These are phyloP conservation scores for Rhodotorula kratochvilovae DNA, from an alignment of 768 basidiomycete genomes.

Conservation along the genomic window DNA sequence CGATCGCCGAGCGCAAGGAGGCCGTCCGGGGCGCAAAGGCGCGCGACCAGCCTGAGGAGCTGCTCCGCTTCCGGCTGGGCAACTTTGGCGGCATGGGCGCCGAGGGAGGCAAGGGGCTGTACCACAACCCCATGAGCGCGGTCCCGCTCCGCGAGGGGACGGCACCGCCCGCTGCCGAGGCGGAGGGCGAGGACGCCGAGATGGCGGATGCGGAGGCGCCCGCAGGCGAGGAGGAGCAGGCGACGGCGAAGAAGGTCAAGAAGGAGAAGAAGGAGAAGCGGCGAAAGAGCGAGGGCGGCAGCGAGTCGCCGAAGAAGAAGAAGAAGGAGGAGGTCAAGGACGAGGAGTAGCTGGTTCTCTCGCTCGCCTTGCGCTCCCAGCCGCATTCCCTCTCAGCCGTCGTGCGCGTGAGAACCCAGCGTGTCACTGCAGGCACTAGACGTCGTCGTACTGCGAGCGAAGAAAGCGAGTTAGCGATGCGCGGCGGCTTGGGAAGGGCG, in stretches of 20 bases:
- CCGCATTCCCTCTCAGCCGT: neutral
- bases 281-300: neutral
- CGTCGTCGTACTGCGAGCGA: neutral
- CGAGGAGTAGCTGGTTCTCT: too few relatives aligned
- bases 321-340: conserved; percentile 7
- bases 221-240: neutral
- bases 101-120: conserved; percentile 21
- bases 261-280: conserved; percentile 12
- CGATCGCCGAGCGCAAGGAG: conserved; percentile 11
- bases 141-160: neutral
- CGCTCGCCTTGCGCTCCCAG: neutral
- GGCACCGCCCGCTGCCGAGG: neutral
- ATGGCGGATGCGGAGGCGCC: neutral
- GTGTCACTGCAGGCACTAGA: neutral
- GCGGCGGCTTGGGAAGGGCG: too few relatives aligned
- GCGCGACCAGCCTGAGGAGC: conserved; percentile 22
- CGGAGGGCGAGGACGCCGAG: neutral
- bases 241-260: conserved; percentile 5
- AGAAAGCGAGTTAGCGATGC: too few relatives aligned
- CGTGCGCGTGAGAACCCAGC: too few relatives aligned
- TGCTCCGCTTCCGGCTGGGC: conserved; percentile 25
- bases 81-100: conserved; percentile 3
- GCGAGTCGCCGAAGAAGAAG: conserved; percentile 18
- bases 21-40: neutral
- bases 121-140: neutral